Percentiles rank a stretch among this genome's conserved stretches.
These are phyloP conservation scores for Durotheca rogersii DNA, from an alignment of 495 filamentous ascomycete genomes.

Conservation along the genomic window DNA sequence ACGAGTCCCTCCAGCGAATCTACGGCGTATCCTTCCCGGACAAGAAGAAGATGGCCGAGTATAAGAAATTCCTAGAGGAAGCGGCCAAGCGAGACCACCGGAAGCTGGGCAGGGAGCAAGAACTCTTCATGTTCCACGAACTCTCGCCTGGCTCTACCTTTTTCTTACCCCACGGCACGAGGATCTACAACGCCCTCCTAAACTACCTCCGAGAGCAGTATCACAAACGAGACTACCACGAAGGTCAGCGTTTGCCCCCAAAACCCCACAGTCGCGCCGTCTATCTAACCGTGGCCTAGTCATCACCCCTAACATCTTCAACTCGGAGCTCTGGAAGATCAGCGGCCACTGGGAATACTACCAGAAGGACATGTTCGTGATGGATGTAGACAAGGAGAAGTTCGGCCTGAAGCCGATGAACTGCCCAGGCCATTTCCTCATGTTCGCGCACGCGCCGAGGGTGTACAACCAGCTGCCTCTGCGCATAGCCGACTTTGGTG, in stretches of 20 bases:
- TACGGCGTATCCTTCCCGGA: slow-evolving; percentile 97
- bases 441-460: slow-evolving; percentile 75
- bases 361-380: slow-evolving; percentile 93
- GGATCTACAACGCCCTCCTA: slow-evolving; percentile 87
- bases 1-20: slow-evolving; percentile 93
- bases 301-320: slow-evolving; percentile 94
- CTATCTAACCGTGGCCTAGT: slow-evolving; percentile 45
- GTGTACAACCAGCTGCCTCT: slow-evolving; percentile 88
- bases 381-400: slow-evolving; percentile 86
- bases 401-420: slow-evolving; percentile 97
- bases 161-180: slow-evolving; percentile 87
- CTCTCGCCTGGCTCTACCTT: slow-evolving; percentile 89
- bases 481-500: slow-evolving; percentile 91
- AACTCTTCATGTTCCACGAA: slow-evolving; percentile 96
- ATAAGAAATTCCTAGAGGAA: slow-evolving; percentile 91
- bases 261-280: background rate
- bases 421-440: slow-evolving; percentile 82
- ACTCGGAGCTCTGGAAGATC: slow-evolving; percentile 84
- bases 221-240: slow-evolving; percentile 89
- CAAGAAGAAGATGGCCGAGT: slow-evolving; percentile 87
- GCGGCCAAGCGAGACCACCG: slow-evolving; percentile 94
- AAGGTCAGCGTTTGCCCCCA: slow-evolving; percentile 47
- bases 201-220: slow-evolving; percentile 81
- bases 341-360: slow-evolving; percentile 96
- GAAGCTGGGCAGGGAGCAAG: slow-evolving; percentile 87